Evolutionary conservation across 225 moss, liverwort and hornwort species (phyloP).

Genomic region (Pleurozium schreberi): DNA sequence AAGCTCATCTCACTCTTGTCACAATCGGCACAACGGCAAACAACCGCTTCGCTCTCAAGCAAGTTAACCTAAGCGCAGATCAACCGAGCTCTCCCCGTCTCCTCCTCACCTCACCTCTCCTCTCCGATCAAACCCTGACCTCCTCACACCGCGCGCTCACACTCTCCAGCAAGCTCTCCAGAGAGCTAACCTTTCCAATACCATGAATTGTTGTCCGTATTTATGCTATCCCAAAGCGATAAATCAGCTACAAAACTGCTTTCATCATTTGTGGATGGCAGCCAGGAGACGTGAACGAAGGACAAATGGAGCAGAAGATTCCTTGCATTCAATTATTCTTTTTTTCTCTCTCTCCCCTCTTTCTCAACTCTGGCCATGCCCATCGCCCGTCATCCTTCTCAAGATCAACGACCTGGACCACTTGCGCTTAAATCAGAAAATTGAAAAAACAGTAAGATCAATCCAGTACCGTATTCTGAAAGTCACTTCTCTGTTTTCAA

Average conservation of each 20-base stretch:
- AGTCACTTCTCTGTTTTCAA: neutral
- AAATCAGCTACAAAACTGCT: slow-evolving; percentile 10
- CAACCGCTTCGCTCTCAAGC: neutral
- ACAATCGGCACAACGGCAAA: neutral
- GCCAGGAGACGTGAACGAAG: slow-evolving; percentile 5
- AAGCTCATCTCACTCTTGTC: neutral
- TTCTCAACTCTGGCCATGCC: neutral
- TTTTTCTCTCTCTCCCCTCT: neutral
- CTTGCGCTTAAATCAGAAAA: neutral
- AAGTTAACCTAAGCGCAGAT: neutral
- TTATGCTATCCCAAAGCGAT: slow-evolving; percentile 2
- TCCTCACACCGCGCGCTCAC: neutral
- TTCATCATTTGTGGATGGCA: neutral
- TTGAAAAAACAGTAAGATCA: neutral
- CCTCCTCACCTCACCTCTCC: neutral
- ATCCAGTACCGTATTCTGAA: neutral
- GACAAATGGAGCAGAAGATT: neutral
- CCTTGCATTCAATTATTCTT: neutral
- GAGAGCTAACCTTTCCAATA: neutral
- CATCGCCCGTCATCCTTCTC: neutral
- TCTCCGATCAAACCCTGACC: neutral
- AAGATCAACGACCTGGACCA: neutral
- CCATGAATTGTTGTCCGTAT: neutral
- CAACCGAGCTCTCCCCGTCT: neutral
- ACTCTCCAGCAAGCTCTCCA: neutral